Base-by-base conservation (phyloP, 2,329 filamentous ascomycete species). In the Ophiostoma australiae region DNA sequence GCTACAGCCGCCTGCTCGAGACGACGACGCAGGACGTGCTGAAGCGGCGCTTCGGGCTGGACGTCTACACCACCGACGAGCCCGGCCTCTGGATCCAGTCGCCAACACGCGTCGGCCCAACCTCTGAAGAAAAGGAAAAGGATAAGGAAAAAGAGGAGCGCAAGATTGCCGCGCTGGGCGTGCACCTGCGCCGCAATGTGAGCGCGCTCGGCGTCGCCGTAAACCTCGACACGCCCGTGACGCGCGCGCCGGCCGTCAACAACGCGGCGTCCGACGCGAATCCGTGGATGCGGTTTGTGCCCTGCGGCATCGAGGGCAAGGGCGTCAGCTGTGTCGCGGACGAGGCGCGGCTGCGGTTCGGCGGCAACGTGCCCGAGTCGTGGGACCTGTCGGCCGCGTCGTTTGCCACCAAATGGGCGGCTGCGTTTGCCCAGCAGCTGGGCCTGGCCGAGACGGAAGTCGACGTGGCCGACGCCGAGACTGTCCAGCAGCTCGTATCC, bases 111-210 rank as follows among this genome's bases (percentile, higher is more conserved):
- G 37, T 33, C 13, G 55, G 13, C 4, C 31, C 23, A 10, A 52
- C 39, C 10, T n/a, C 44, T 20, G 5, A 4, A 15, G 39, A 41
- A 6, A 41, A 31, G 8, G 39, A 41, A 6, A 41, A 41, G 8
- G 15, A 58, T 23, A 23, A n/a, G 20, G 17, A 33, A 33, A 41
- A 55, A 0, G 76, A 77, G 0, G 81, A 84, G 71, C 83, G 85
- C 76, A 99, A 98, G 83, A 93, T 99, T 75, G 92, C 93, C 0
- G 93, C 94, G 0, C 82, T 98, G 61, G 95, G 95, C 0, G 92
- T 99, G n/a, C 94, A 98, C 81, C 85, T 97, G 73, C 84, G 93
- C 17, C 84, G 94, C 66, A 89, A 96, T 79, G 86, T 98, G 52
- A 93, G 90, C 33, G 92, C 90, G 73, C 91, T 96, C 79, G 95